Evolutionary conservation across 192 early-diverging fungal genomes (phyloP).

Genomic region (Allomyces javanicus): DNA sequence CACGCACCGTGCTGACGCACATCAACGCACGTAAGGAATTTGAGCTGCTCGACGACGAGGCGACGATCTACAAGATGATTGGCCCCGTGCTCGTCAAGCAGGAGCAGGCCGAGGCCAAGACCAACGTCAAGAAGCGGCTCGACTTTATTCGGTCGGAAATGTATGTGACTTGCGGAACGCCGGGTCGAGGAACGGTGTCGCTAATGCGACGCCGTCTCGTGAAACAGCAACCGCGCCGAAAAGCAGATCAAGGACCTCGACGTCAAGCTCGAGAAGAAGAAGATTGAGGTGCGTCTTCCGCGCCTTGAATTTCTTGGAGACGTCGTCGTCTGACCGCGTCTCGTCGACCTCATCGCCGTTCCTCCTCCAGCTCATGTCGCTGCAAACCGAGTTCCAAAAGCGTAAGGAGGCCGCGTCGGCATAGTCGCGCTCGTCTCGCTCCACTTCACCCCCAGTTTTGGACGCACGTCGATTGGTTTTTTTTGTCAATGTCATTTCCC

Average conservation of each 20-base stretch:
- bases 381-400: background rate
- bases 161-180: conserved; percentile 25
- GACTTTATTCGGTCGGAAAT: conserved; percentile 77
- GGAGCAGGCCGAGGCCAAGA: conserved; percentile 58
- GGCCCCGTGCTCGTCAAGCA: conserved; percentile 92
- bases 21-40: conserved; percentile 67
- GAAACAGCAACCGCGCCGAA: conserved; percentile 71
- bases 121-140: conserved; percentile 85
- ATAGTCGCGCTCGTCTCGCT: too few relatives aligned
- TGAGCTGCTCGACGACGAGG: conserved; percentile 49
- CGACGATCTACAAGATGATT: conserved; percentile 86
- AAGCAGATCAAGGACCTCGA: conserved; percentile 55
- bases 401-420: background rate
- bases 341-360: background rate
- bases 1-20: background rate
- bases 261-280: conserved; percentile 67
- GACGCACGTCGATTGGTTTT: too few relatives aligned
- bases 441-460: too few relatives aligned
- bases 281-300: conserved; percentile 43
- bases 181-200: background rate
- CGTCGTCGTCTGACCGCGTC: background rate
- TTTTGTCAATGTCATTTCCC: too few relatives aligned
- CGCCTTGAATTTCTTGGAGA: too few relatives aligned
- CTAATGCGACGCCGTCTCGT: background rate
- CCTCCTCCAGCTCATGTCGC: background rate